These are phyloP conservation scores for Penicillium simplicissimum DNA, from an alignment of 495 filamentous ascomycete species.

Conservation along the genomic window DNA sequence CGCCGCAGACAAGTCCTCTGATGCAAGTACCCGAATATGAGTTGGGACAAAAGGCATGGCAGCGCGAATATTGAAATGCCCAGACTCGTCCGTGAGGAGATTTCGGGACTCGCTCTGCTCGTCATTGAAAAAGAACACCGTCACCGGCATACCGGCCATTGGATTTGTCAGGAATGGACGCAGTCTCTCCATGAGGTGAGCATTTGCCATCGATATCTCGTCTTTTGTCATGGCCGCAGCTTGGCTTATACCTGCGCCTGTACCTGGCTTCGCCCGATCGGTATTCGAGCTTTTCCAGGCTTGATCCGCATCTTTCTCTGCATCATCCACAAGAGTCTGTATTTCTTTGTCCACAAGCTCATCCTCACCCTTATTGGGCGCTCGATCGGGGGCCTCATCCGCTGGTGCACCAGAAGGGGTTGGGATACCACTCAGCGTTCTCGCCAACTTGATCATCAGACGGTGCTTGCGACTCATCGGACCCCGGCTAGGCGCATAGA, in stretches of 20 bases:
- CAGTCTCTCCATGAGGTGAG: slow-evolving; percentile 80
- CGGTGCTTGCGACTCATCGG: slow-evolving; percentile 89
- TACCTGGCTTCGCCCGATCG: slow-evolving; percentile 17
- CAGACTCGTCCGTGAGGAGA: slow-evolving; percentile 76
- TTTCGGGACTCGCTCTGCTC: slow-evolving; percentile 74
- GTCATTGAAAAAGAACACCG: slow-evolving; percentile 91
- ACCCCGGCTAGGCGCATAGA: slow-evolving; percentile 80
- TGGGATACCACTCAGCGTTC: slow-evolving; percentile 82
- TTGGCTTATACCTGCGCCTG: slow-evolving; percentile 36
- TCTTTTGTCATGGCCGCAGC: slow-evolving; percentile 62
- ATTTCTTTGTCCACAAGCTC: slow-evolving; percentile 71
- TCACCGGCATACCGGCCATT: slow-evolving; percentile 70
- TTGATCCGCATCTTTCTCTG: slow-evolving; percentile 66
- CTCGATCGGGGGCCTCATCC: slow-evolving; percentile 28
- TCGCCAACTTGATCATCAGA: slow-evolving; percentile 77
- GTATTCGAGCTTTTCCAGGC: slow-evolving; percentile 54
- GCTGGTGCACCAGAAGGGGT: slow-evolving; percentile 49
- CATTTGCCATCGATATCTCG: slow-evolving; percentile 77
- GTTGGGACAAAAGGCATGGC: slow-evolving; percentile 88
- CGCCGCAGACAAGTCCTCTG: slow-evolving; percentile 77
- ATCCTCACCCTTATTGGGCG: slow-evolving; percentile 43
- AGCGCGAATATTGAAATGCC: slow-evolving; percentile 79
- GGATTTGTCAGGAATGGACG: slow-evolving; percentile 87
- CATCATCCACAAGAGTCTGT: slow-evolving; percentile 67
- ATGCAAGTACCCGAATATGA: slow-evolving; percentile 82